Evolutionary conservation across 257 asterid species (phyloP), one percentile per base, ranked within the genome.

Genomic region (Solanum gandarillasii): DNA sequence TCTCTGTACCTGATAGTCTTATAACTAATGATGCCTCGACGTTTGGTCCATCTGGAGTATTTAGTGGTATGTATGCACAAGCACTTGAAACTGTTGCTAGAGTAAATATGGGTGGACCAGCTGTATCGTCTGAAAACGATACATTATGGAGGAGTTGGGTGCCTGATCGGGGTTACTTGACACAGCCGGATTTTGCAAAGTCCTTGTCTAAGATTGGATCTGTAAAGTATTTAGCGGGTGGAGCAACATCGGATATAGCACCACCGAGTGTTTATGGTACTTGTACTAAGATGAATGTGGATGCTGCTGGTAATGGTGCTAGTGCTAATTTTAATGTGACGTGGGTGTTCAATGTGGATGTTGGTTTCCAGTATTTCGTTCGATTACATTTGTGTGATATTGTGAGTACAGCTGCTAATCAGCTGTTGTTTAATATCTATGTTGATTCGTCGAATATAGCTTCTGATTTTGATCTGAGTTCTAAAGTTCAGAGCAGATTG

Each of bases 81-180:
- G 94, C 94, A n/a, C 35, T 94, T 9, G 95, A 94, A 87, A 94
- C 94, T 2, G 91, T 93, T 58, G 76, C 86, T 34, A 87, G 96
- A 89, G 92, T 94, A 21, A 94, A 94, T 39, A 92, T 94, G 96
- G 98, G 98, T 11, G 95, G 95, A 0, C 90, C 94, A 9, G 9
- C 86, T 4, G 95, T 94, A 27, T 89, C 94, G 0, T 62, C 87
- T 20, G 83, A 46, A 52, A 91, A 93, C 32, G 96, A 94, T 87
- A 91, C 94, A 0, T 76, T 94, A 82, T 93, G 96, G 55, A 84
- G 95, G 35, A 89, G 86, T 41, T 92, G 96, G 97, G 87, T 86
- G 68, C 68, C 94, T 2, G 98, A 92, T 88, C 11, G 29, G 10
- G 38, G 60, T 29, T 91, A 75, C 83, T 46, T 93, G 86, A 25